Evolutionary conservation across 345 rosid species (phyloP).

Genomic region (Citrus cavaleriei): DNA sequence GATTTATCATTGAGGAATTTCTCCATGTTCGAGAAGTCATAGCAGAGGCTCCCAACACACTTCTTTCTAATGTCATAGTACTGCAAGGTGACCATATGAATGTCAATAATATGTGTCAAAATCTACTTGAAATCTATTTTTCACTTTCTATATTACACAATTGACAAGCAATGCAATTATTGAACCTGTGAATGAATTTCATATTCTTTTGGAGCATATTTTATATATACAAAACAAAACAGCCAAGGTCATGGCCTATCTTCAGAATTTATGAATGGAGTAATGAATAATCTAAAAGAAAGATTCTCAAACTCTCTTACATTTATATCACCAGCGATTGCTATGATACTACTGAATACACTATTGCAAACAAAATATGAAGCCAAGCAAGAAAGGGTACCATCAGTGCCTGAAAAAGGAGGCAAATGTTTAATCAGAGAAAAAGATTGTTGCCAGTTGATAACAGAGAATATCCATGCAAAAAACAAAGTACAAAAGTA

Average conservation of each 20-base stretch:
- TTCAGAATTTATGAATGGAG: background rate
- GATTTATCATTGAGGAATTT: conserved; percentile 65
- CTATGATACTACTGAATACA: conserved; percentile 68
- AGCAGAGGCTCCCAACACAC: conserved; percentile 86
- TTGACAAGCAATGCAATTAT: background rate
- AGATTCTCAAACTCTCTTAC: conserved; percentile 40
- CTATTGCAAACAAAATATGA: conserved; percentile 87
- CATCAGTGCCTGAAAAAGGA: conserved; percentile 77
- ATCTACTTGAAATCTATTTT: background rate
- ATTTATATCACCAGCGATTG: conserved; percentile 58
- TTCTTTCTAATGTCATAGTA: conserved; percentile 91
- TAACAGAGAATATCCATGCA: background rate
- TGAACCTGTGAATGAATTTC: background rate
- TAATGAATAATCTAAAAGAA: background rate
- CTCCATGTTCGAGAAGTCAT: conserved; percentile 99
- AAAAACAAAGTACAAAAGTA: background rate
- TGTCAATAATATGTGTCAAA: background rate
- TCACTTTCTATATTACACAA: background rate
- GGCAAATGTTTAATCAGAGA: conserved; percentile 5
- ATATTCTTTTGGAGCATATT: background rate
- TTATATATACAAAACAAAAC: background rate
- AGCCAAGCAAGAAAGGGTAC: conserved; percentile 90
- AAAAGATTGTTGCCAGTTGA: background rate
- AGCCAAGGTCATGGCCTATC: background rate
- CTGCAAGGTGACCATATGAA: conserved; percentile 40